Conservation (phyloP, 768 basidiomycete species). For the Gautieria morchelliformis region DNA sequence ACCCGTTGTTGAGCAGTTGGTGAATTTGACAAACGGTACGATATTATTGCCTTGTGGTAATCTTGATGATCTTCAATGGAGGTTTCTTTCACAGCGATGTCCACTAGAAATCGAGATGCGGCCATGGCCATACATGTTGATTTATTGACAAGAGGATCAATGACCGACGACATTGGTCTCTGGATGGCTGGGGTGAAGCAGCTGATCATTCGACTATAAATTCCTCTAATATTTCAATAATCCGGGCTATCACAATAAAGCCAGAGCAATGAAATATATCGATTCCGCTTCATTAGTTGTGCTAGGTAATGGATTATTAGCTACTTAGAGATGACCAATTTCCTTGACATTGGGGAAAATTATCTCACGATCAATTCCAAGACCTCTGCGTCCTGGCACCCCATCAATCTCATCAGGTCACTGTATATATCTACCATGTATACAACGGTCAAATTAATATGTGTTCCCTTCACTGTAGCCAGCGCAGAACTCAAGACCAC, state of each 20-base stretch:
- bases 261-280: neutral
- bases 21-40: slow-evolving; percentile 65
- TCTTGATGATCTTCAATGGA: slow-evolving; percentile 1
- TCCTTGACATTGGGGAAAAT: too few species aligned
- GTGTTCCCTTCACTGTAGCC: too few species aligned
- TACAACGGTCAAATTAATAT: too few species aligned
- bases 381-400: too few species aligned
- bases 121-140: slow-evolving; percentile 82
- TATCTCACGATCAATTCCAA: too few species aligned
- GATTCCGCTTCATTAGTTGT: neutral
- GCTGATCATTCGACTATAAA: slow-evolving; percentile 62
- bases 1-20: slow-evolving; percentile 59
- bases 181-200: slow-evolving; percentile 92
- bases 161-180: slow-evolving; percentile 73
- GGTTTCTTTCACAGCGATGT: slow-evolving; percentile 54
- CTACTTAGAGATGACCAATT: too few species aligned
- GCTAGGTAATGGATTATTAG: neutral
- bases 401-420: too few species aligned
- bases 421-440: too few species aligned
- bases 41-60: neutral
- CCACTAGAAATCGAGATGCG: slow-evolving; percentile 61
- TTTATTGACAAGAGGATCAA: slow-evolving; percentile 67
- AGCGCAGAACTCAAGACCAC: too few species aligned
- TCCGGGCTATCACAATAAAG: neutral
- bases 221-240: neutral